These are phyloP conservation scores for Trametes pubescens DNA, from an alignment of 1,284 basidiomycete genomes.

Conservation along the genomic window DNA sequence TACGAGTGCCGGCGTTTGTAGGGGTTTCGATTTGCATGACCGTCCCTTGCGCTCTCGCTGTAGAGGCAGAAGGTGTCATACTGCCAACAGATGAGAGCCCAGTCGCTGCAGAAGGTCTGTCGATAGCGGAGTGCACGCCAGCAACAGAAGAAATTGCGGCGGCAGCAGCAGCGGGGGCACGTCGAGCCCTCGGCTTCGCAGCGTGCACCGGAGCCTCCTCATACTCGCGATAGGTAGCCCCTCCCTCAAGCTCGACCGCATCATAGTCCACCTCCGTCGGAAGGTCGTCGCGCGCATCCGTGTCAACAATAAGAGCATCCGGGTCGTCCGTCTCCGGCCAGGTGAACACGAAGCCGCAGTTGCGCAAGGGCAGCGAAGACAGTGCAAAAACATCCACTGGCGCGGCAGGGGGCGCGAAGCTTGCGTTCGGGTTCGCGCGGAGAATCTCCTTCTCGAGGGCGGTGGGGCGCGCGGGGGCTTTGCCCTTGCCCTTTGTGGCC, in stretches of 20 bases:
- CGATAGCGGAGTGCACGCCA: not conserved
- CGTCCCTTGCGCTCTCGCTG: no score
- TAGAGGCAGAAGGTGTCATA: no score
- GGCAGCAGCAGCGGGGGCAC: not conserved
- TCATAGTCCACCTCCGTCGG: slow-evolving; percentile 16
- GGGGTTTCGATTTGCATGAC: not conserved
- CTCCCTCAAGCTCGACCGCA: slow-evolving; percentile 10
- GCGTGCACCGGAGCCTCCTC: not conserved
- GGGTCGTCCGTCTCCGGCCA: slow-evolving; percentile 42
- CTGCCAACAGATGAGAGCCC: not conserved
- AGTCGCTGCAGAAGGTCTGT: not conserved
- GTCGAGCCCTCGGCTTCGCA: not conserved
- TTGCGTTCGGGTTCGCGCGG: slow-evolving; percentile 16
- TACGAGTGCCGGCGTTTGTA: not conserved
- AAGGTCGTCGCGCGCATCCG: slow-evolving; percentile 26
- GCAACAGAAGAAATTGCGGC: not conserved
- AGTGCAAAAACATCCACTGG: slow-evolving; percentile 23
- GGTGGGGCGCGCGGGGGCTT: slow-evolving; percentile 15
- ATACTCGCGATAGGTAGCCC: slow-evolving; percentile 13
- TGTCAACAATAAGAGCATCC: slow-evolving; percentile 33
- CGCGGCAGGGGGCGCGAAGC: slow-evolving; percentile 3
- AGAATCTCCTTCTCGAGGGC: slow-evolving; percentile 12
- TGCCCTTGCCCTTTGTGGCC: slow-evolving; percentile 7
- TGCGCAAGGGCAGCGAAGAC: slow-evolving; percentile 27
- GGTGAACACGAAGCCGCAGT: slow-evolving; percentile 38